These are phyloP conservation scores for Amphibolis antarctica DNA, from an alignment of 106 monocot species.

Conservation along the genomic window DNA sequence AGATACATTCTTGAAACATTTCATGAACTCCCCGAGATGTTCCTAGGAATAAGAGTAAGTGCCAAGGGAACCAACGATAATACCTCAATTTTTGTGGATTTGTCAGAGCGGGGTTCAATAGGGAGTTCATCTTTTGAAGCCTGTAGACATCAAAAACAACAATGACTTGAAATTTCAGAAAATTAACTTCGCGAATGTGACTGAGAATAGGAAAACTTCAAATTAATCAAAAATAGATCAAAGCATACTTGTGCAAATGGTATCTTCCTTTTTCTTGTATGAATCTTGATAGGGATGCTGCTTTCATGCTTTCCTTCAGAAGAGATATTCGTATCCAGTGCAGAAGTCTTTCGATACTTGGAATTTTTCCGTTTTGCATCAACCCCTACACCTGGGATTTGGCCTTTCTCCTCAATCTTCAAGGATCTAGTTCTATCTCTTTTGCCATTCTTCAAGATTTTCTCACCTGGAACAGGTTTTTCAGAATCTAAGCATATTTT, in stretches of 20 bases:
- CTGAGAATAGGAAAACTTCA: neutral
- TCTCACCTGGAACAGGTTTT: slow-evolving; percentile 36
- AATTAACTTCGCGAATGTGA: neutral
- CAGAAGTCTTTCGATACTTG: slow-evolving; percentile 32
- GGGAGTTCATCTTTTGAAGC: slow-evolving; percentile 29
- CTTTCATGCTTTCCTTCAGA: slow-evolving; percentile 40
- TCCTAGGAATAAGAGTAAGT: too few relatives aligned
- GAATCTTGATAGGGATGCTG: slow-evolving; percentile 22
- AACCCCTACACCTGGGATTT: slow-evolving; percentile 15
- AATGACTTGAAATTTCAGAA: neutral
- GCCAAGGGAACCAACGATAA: neutral
- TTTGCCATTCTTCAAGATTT: slow-evolving; percentile 20
- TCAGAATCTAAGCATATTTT: slow-evolving; percentile 36
- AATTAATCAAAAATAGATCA: neutral
- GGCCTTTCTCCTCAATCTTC: slow-evolving; percentile 33
- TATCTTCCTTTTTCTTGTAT: slow-evolving; percentile 51
- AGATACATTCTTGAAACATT: too few relatives aligned
- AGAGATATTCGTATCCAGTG: slow-evolving; percentile 25
- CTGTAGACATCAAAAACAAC: slow-evolving; percentile 15
- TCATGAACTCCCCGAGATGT: too few relatives aligned
- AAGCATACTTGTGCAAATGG: slow-evolving; percentile 37
- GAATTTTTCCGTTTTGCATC: slow-evolving; percentile 35
- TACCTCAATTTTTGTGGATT: slow-evolving; percentile 49
- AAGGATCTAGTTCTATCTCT: slow-evolving; percentile 35
- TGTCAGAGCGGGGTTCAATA: slow-evolving; percentile 21